Base-by-base conservation (phyloP, 805 yeast genomes). In the Candida maesae region DNA sequence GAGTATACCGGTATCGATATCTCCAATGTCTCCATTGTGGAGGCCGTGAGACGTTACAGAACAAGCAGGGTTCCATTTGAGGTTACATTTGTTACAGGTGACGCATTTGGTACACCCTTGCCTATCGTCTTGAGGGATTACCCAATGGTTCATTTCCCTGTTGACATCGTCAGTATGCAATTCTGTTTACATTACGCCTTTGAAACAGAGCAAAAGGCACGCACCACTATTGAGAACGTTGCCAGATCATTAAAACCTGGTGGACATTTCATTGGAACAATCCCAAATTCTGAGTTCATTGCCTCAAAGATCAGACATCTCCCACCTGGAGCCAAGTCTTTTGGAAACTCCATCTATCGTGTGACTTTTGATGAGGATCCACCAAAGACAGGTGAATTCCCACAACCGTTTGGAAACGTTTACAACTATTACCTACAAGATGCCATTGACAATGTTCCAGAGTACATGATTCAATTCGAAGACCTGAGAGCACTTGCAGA, bases 371-470 rank as follows among this genome's bases (percentile, higher is more conserved):
- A 81, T n/a, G 67, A 82, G 15, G 78, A 73, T 23, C 88, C 89
- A 0, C 91, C 95, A n/a, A 67, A 66, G 36, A 83, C 78, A 51
- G 89, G 91, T 2, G 78, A 75, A 35, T 87, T 86, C 56, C 66
- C 78, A 9, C 75, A 81, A 1, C 85, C 93, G 0, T 88, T 69
- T 58, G 99, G 99, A 0, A 84, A 90, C 61, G 71, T 77, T 53
- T 93, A 93, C 61, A 78, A 76, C 39, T 93, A 85, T 59, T 86
- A 70, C 65, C 66, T 93, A 44, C 80, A 80, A 49, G 99, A 93
- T 65, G 99, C 99, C 0, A 91, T 93, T 36, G 96, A 88, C 47
- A 82, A 93, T 54, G 96, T 93, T 18, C 98, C 98, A 0, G 99
- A 93, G 58, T 93, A 84, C 56, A 95, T 93, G 6, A 96, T 93